Percentiles rank a stretch among this genome's conserved stretches.
Evolutionary conservation across 1,284 basidiomycete species (phyloP).

Genomic region (Puccinia triticina): DNA sequence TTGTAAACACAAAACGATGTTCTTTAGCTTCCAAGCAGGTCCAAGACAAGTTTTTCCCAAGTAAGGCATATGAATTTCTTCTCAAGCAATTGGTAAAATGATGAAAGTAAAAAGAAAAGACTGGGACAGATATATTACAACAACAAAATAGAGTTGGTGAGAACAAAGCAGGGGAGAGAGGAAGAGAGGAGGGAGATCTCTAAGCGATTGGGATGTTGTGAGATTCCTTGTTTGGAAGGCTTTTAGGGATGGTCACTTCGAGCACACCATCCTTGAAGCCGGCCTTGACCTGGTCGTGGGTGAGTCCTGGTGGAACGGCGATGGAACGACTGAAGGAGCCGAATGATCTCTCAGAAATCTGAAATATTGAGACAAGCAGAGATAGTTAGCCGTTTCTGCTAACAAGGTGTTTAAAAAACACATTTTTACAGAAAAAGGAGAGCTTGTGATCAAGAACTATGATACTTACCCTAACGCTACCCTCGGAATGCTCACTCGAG

Average conservation of each 20-base stretch:
- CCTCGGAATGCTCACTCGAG: slow-evolving; percentile 28
- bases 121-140: too few relatives aligned
- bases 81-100: too few relatives aligned
- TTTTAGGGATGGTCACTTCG: slow-evolving; percentile 28
- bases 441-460: too few relatives aligned
- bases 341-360: slow-evolving; percentile 44
- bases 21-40: too few relatives aligned
- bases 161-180: not conserved
- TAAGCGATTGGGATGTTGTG: slow-evolving; percentile 32
- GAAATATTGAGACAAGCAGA: not conserved
- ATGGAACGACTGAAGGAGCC: slow-evolving; percentile 29
- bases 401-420: not conserved
- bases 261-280: slow-evolving; percentile 38
- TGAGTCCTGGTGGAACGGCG: slow-evolving; percentile 13
- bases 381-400: not conserved
- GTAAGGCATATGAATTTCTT: too few relatives aligned
- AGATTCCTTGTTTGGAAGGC: slow-evolving; percentile 6
- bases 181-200: not conserved
- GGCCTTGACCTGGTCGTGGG: slow-evolving; percentile 37
- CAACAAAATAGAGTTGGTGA: too few relatives aligned
- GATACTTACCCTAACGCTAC: slow-evolving; percentile 29
- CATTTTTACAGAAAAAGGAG: too few relatives aligned
- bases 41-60: too few relatives aligned
- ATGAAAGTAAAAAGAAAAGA: too few relatives aligned
- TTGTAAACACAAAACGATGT: too few relatives aligned